Conservation (phyloP, 1,139 yeast genomes). For the Scheffersomyces parashehatae region DNA sequence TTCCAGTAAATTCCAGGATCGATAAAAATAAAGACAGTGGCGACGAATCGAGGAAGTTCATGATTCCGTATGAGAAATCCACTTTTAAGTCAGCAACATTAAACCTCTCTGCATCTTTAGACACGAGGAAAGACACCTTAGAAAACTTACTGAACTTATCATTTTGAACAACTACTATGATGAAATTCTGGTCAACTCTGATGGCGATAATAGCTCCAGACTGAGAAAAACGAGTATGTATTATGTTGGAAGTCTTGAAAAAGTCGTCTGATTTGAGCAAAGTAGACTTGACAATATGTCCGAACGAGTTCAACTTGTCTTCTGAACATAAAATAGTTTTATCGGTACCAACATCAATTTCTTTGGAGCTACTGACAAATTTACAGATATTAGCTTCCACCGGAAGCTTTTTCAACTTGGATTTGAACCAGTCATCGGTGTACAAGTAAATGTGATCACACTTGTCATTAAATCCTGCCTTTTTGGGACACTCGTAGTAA, state of each 20-base stretch:
- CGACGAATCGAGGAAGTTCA: constrained; percentile 57
- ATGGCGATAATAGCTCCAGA: constrained; percentile 48
- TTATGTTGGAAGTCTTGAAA: constrained; percentile 33
- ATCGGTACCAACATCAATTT: constrained; percentile 37
- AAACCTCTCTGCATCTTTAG: constrained; percentile 59
- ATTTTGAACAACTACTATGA: constrained; percentile 51
- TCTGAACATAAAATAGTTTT: constrained; percentile 52
- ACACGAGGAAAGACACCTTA: constrained; percentile 50
- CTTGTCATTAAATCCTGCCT: constrained; percentile 13
- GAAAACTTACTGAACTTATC: constrained; percentile 48
- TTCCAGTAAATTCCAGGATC: constrained; percentile 36
- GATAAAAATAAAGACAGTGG: constrained; percentile 56
- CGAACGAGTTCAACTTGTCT: constrained; percentile 42
- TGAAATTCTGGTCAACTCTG: constrained; percentile 50
- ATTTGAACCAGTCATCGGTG: constrained; percentile 55
- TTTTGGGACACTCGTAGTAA: constrained; percentile 35
- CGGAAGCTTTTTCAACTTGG: constrained; percentile 37
- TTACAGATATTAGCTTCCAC: constrained; percentile 44
- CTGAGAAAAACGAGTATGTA: constrained; percentile 25
- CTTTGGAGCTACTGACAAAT: constrained; percentile 48
- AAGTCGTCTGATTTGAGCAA: constrained; percentile 55
- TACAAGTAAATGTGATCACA: constrained; percentile 46
- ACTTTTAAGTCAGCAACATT: constrained; percentile 52
- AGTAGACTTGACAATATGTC: constrained; percentile 42
- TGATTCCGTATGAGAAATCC: constrained; percentile 44